Conservation (phyloP, 176 grass and related monocot genomes). For the Luzula sylvatica region DNA sequence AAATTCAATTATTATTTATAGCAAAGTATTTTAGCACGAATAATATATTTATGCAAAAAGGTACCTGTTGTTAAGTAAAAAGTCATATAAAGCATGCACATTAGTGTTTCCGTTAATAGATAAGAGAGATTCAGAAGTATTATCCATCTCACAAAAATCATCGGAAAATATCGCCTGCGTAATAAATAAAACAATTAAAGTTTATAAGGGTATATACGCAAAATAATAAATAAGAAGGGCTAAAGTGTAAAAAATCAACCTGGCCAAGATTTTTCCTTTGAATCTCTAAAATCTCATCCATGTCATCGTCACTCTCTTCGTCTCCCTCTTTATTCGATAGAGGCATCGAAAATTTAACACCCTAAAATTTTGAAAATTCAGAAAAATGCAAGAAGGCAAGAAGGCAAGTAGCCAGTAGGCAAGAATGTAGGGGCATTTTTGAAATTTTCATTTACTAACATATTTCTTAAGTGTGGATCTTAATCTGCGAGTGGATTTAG, state of each 20-base stretch:
- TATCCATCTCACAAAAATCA: conserved; percentile 60
- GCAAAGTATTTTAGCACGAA: too few relatives aligned
- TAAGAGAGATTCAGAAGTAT: conserved; percentile 70
- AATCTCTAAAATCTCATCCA: conserved; percentile 80
- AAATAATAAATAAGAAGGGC: neutral
- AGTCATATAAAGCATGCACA: conserved; percentile 78
- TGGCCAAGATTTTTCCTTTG: conserved; percentile 70
- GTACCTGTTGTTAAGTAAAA: conserved; percentile 89
- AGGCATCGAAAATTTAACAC: conserved; percentile 72
- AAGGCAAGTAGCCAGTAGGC: too few relatives aligned
- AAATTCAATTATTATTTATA: too few relatives aligned
- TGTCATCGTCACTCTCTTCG: conserved; percentile 58
- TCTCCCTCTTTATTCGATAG: conserved; percentile 63
- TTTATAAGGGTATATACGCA: neutral
- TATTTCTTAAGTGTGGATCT: conserved; percentile 73
- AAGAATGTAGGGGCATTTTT: too few relatives aligned
- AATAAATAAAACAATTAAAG: too few relatives aligned
- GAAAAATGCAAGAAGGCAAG: conserved; percentile 19
- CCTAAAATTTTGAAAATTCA: conserved; percentile 34
- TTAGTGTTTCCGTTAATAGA: conserved; percentile 51
- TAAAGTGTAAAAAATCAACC: conserved; percentile 32
- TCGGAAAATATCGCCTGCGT: conserved; percentile 59
- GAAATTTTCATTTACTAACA: conserved; percentile 36
- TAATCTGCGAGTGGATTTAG: conserved; percentile 72
- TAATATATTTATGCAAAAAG: neutral